A percentile compares a stretch with the other conserved stretches of the same genome.
These are phyloP conservation scores for Wickerhamomyces strasburgensis DNA, from an alignment of 805 yeast species.

Conservation along the genomic window DNA sequence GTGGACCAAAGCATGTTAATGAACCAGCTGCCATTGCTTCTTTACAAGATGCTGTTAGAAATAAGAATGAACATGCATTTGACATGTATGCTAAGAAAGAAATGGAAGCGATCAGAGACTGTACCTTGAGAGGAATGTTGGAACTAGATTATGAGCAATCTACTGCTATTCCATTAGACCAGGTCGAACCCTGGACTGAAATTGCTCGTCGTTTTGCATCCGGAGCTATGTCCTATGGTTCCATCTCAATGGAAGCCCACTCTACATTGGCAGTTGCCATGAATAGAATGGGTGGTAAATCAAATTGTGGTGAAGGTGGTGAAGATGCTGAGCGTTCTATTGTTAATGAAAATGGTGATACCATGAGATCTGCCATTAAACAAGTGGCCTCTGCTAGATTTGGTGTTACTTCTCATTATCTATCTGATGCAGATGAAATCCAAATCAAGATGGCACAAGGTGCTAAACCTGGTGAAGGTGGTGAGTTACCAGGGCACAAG, in stretches of 20 bases:
- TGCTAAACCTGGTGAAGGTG: slow-evolving; percentile 99
- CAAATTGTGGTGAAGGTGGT: slow-evolving; percentile 99
- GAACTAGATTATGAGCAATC: slow-evolving; percentile 80
- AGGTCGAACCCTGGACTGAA: slow-evolving; percentile 99
- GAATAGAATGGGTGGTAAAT: slow-evolving; percentile 96
- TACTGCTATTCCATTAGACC: slow-evolving; percentile 84
- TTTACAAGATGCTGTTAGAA: slow-evolving; percentile 96
- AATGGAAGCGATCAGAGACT: slow-evolving; percentile 83
- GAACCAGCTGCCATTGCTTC: slow-evolving; percentile 94
- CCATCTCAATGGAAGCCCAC: slow-evolving; percentile 97
- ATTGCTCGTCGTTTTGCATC: slow-evolving; percentile 95
- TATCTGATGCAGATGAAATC: slow-evolving; percentile 94
- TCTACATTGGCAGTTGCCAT: slow-evolving; percentile 97
- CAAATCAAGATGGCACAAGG: slow-evolving; percentile 99
- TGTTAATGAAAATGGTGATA: slow-evolving; percentile 82
- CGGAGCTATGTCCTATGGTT: slow-evolving; percentile 99
- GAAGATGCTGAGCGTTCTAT: slow-evolving; percentile 90
- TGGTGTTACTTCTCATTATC: slow-evolving; percentile 93
- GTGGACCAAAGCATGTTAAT: slow-evolving; percentile 93
- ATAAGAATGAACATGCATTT: slow-evolving; percentile 91
- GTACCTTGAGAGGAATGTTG: slow-evolving; percentile 90
- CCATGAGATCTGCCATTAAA: slow-evolving; percentile 98
- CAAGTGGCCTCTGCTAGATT: slow-evolving; percentile 98
- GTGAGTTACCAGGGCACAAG: slow-evolving; percentile 63
- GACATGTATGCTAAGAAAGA: slow-evolving; percentile 87